Base-by-base conservation (phyloP, 768 basidiomycete genomes). In the Cystobasidium ongulense region DNA sequence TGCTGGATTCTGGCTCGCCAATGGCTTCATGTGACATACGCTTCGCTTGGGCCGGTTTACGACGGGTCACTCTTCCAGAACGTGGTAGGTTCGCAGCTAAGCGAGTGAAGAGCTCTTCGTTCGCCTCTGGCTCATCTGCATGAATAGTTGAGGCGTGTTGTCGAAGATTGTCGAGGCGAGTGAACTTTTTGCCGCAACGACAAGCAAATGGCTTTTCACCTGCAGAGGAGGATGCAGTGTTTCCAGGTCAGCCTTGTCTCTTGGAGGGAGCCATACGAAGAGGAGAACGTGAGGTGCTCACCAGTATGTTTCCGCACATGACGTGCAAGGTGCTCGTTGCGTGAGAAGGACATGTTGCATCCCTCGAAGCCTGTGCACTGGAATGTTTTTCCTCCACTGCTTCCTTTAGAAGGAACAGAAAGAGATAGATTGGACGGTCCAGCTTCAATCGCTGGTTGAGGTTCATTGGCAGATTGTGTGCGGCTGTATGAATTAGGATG, bases 141-240 rank as follows among this genome's bases (percentile, higher is more conserved):
- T 98, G 95, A 0, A 96, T 92, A 5, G 94, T 95, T 84, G 94
- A 90, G 0, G 94, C 92, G 81, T 98, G 95, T 80, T 98, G 95
- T 62, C 95, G 88, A 36, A 98, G 86, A 80, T 98, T 98, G 83
- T 98, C 95, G 80, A 98, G 88, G 11, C 95, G 88, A 2, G 92
- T 94, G 80, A 97, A 97, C 76, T 93, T 89, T 82, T 95, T 94
- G 17, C 88, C 86, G 83, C 95, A 98, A 80, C 97, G 95, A 79
- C 95, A 98, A 41, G 88, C 87, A 82, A 98, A 98, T 18, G 95
- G 95, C 25, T 93, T 88, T 80, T 97, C 95, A 75, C 95, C 95
- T 5, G 95, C 17, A 18, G 27, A 18, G 5, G 23, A 59, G 13
- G 13, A 35, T 11, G 7, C 5, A 54, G 52, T 8, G 10, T 29